Base-by-base conservation (phyloP, 441 rosid genomes). In the Adansonia madagascariensis region DNA sequence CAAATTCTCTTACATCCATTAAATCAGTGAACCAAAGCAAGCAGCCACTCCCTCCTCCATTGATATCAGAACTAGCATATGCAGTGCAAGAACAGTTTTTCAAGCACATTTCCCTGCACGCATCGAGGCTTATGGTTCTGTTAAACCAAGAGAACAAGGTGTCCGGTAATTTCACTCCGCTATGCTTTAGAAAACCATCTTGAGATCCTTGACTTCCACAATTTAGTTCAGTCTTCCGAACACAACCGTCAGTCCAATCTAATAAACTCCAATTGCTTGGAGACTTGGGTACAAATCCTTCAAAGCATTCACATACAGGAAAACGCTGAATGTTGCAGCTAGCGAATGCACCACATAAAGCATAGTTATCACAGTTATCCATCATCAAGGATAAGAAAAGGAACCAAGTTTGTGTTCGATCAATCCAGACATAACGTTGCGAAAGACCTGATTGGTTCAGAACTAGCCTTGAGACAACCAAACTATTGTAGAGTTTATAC, bases 201-300 rank as follows among this genome's bases (percentile, higher is more conserved):
- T 43, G 46, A 43, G 46, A 43, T 43, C 8, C 85, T 22, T 70
- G 44, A n/a, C 12, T 11, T 53, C 59, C 59, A 14, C 85, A 84
- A 20, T 64, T 46, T 39, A 80, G 57, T 18, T 9, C 20, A 8
- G 60, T 80, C 68, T 14, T 78, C 62, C 84, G 64, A 64, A 78
- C 80, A 44, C 87, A 82, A 3, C 87, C 85, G 12, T 11, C 50
- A 0, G 80, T 12, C 83, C 88, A 80, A 66, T 82, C 78, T 0
- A 35, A 27, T 22, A 24, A 31, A 17, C 64, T 56, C 85, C 88
- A 85, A 8, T 75, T 59, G 15, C 10, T 15, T 1, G 68, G 76
- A 27, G 20, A 65, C 27, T 69, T 76, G 17, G 88, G 88, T 2
- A 8, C 78, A 75, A 85, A 85, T 46, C 88, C 85, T 59, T 75